Evolutionary conservation across 2,329 filamentous ascomycete genomes (phyloP).

Genomic region (Periconia sp.): DNA sequence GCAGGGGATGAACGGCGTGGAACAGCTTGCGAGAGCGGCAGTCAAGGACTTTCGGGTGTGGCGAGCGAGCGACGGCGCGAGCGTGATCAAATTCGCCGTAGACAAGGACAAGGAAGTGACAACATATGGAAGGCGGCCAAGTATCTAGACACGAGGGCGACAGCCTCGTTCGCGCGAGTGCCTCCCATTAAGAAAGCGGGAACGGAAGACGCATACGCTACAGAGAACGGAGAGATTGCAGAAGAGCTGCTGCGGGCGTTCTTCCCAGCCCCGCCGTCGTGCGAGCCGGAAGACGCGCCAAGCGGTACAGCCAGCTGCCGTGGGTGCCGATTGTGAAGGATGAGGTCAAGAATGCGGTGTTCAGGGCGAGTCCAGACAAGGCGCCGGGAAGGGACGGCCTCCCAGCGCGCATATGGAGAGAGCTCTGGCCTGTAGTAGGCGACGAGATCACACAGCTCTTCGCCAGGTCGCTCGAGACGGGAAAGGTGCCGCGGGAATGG

Average conservation of each 20-base stretch:
- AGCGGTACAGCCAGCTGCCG: constrained; percentile 16
- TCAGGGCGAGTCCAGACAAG: constrained; percentile 18
- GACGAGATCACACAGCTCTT: constrained; percentile 26
- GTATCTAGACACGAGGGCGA: constrained; percentile 10
- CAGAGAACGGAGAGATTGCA: constrained; percentile 19
- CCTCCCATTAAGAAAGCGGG: constrained; percentile 16
- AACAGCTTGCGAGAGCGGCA: constrained; percentile 9
- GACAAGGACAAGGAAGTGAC: constrained; percentile 20
- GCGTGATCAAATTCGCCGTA: constrained; percentile 19
- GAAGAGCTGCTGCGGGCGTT: constrained; percentile 19
- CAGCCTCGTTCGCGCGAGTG: constrained; percentile 11
- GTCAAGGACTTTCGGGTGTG: constrained; percentile 14
- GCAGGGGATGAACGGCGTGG: constrained; percentile 13
- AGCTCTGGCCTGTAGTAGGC: constrained; percentile 24
- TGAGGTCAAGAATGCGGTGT: constrained; percentile 19
- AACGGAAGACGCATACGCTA: constrained; percentile 11
- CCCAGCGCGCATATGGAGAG: constrained; percentile 23
- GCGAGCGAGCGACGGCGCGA: constrained; percentile 13
- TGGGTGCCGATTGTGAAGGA: constrained; percentile 19
- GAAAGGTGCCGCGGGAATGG: constrained; percentile 25
- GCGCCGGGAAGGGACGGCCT: constrained; percentile 14
- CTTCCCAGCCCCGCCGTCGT: constrained; percentile 15
- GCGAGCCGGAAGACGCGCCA: constrained; percentile 14
- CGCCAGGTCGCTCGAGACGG: constrained; percentile 18
- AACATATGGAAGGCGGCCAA: constrained; percentile 21